phyloP scores from a whole-genome alignment of 1,139 yeast genomes.

The Kazachstania sp. region DNA sequence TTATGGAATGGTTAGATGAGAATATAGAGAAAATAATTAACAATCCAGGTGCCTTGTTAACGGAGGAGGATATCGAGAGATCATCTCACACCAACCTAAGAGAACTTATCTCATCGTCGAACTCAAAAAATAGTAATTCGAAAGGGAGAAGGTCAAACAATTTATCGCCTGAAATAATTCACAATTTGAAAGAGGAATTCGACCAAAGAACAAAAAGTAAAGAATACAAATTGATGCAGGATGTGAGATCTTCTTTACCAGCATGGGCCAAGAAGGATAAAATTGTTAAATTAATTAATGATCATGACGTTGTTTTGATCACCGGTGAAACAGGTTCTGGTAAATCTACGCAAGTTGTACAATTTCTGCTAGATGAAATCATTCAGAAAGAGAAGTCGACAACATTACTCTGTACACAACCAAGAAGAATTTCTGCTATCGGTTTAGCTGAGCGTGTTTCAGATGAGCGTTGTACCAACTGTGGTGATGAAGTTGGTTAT shows the following conservation, averaged over 20 bases:
- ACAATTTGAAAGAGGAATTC: constrained; percentile 28
- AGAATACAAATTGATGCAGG: constrained; percentile 34
- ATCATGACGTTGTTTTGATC: constrained; percentile 60
- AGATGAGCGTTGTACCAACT: constrained; percentile 58
- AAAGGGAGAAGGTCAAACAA: neutral
- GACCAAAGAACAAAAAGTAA: constrained; percentile 17
- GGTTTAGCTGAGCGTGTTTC: constrained; percentile 92
- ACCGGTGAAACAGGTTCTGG: constrained; percentile 99
- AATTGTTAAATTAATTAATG: constrained; percentile 47
- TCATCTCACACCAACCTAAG: constrained; percentile 5
- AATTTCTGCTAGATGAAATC: constrained; percentile 68
- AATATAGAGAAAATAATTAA: constrained; percentile 49
- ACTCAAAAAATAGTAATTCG: constrained; percentile 3
- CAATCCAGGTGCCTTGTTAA: constrained; percentile 64
- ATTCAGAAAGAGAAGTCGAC: constrained; percentile 30
- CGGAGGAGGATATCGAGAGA: constrained; percentile 13
- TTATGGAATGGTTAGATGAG: constrained; percentile 69
- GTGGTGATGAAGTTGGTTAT: constrained; percentile 81
- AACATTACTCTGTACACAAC: constrained; percentile 82
- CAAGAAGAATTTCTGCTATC: constrained; percentile 90
- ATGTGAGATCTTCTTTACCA: constrained; percentile 52
- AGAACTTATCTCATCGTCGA: neutral
- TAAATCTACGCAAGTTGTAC: constrained; percentile 87
- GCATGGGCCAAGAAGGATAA: constrained; percentile 67
- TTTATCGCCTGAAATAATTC: constrained; percentile 21